These are phyloP conservation scores for Gaultheria prostrata DNA, from an alignment of 148 eudicot species.

Conservation along the genomic window DNA sequence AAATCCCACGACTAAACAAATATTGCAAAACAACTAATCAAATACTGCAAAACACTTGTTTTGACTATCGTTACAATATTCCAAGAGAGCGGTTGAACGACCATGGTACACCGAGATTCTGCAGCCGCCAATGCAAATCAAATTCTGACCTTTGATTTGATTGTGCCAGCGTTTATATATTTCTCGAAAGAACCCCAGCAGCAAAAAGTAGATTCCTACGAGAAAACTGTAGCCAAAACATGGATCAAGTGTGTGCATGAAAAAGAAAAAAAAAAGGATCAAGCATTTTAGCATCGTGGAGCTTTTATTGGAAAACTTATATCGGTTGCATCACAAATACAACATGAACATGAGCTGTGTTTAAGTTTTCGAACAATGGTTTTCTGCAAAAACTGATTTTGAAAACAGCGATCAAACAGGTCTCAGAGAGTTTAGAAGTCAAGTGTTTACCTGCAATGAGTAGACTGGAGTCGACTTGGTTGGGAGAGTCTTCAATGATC, in stretches of 20 bases:
- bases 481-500: conserved; percentile 83
- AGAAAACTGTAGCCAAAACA: conserved; percentile 2
- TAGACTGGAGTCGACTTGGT: conserved; percentile 95
- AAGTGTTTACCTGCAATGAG: conserved; percentile 56
- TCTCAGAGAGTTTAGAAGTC: neutral
- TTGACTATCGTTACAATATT: neutral
- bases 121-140: neutral
- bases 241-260: neutral
- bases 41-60: neutral
- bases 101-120: neutral
- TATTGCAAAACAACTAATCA: neutral
- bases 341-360: neutral
- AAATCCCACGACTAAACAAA: neutral
- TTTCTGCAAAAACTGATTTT: neutral
- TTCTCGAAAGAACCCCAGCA: conserved; percentile 5
- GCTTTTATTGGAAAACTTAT: neutral
- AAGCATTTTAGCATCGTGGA: neutral
- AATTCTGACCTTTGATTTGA: neutral
- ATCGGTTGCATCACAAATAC: neutral
- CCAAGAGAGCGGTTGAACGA: neutral
- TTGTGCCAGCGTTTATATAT: neutral
- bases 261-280: neutral
- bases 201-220: conserved; percentile 8
- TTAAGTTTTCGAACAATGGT: neutral
- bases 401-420: neutral